Conservation (phyloP, 345 rosid genomes). For the Eucalyptus rudis region DNA sequence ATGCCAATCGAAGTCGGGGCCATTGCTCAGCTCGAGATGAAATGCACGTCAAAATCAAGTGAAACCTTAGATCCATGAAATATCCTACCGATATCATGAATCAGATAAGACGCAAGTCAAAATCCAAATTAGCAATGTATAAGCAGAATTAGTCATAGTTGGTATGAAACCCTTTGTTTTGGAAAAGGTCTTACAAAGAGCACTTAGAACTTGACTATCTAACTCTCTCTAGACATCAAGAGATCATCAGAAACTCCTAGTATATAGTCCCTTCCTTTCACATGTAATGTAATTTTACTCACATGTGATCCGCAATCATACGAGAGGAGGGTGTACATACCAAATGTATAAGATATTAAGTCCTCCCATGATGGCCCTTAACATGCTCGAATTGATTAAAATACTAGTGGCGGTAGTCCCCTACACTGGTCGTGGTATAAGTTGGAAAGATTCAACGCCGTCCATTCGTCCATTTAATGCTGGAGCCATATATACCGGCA, state of each 20-base stretch:
- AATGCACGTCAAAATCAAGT: not conserved
- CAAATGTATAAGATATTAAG: not conserved
- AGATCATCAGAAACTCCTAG: not conserved
- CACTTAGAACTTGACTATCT: not conserved
- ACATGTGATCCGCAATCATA: not conserved
- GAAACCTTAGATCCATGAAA: not conserved
- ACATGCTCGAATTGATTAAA: not conserved
- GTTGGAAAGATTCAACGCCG: not conserved
- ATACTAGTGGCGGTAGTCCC: not conserved
- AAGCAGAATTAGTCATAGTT: not conserved
- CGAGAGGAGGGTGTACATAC: not conserved
- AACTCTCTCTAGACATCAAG: not conserved
- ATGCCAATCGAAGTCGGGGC: not conserved
- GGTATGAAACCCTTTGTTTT: not conserved
- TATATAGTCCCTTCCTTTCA: not conserved
- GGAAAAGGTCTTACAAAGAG: not conserved
- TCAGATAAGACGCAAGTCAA: not conserved
- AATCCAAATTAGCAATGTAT: not conserved
- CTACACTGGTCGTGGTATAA: not conserved
- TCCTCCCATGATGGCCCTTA: not conserved
- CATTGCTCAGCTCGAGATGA: not conserved
- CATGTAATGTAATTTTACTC: not conserved
- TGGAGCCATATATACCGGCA: not conserved
- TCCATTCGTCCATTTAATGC: not conserved
- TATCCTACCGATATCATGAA: not conserved